phyloP scores from a whole-genome alignment of 192 early-diverging fungal genomes.

The Podila minutissima region DNA sequence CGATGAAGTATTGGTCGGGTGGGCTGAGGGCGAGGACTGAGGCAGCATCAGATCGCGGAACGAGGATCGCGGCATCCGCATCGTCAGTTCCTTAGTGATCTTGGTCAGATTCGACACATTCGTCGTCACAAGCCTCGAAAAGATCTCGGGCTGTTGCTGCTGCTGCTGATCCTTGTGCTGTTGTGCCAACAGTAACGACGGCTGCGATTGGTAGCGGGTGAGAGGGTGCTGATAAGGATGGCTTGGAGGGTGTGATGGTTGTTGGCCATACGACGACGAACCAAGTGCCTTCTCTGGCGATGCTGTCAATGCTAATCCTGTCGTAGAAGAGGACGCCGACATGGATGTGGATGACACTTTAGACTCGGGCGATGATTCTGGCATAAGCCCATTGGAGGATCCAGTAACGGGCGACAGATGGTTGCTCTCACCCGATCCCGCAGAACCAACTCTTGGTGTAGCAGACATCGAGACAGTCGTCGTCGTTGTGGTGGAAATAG shows the following conservation, averaged over 20 bases:
- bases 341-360: conserved; percentile 2
- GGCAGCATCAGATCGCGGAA: conserved; percentile 25
- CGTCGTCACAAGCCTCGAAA: conserved; percentile 39
- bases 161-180: background rate
- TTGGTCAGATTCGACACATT: conserved; percentile 44
- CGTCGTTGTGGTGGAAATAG: background rate
- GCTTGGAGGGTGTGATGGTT: background rate
- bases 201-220: no score
- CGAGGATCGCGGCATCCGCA: conserved; percentile 42
- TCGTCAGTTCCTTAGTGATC: conserved; percentile 41
- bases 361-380: background rate
- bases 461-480: background rate
- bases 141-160: conserved; percentile 20
- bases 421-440: background rate
- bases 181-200: background rate
- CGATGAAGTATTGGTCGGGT: background rate
- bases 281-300: conserved; percentile 15
- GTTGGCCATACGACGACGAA: background rate
- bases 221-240: background rate
- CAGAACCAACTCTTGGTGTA: conserved; percentile 1
- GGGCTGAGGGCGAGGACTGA: background rate
- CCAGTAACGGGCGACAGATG: background rate
- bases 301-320: conserved; percentile 2
- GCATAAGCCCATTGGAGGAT: background rate
- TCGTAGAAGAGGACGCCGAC: conserved; percentile 17